Evolutionary conservation across 2,329 filamentous ascomycete species (phyloP), one percentile per base, ranked within the genome.

Genomic region (Fusarium sp.): DNA sequence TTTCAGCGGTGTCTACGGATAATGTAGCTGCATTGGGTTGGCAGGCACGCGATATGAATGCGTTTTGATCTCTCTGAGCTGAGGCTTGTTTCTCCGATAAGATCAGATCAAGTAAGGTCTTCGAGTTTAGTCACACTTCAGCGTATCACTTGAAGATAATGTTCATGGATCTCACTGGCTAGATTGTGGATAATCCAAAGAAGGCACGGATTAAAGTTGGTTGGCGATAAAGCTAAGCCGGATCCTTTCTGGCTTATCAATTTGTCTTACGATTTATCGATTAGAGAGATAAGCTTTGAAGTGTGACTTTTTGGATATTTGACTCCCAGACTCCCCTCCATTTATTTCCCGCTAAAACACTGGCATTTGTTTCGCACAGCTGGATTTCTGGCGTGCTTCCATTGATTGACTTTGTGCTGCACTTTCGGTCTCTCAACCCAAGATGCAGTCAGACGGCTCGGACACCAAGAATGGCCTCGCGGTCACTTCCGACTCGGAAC

Each of bases 361-460:
- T 53, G 46, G 25, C 46, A 42, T 25, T 43, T 54, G 9, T 28
- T 43, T 35, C 15, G 6, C 12, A 35, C 18, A 35, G 23, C 46
- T 53, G 4, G 18, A 16, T 43, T 12, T 43, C 15, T 18, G 16
- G 54, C 23, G 32, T 19, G 8, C 23, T 37, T 25, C 3, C 5
- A 13, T 43, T 18, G 6, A 54, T 54, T 54, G 37, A 43, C 28
- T 28, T 30, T 9, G 30, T 13, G 3, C 46, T 43, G n/a, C 46
- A 11, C 37, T 47, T 47, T 54, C 13, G 3, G 28, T 28, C 5
- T 10, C 28, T 9, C 6, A 30, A 10, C 23, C 30, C 37, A 43
- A 42, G 46, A 60, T 60, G 58, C 37, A 60, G 16, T 54, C 58
- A 54, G 58, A 60, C 58, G 58, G 58, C n/a, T 60, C 58, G 8